phyloP scores from a whole-genome alignment of 495 filamentous ascomycete species.

The Penicillium subrubescens region DNA sequence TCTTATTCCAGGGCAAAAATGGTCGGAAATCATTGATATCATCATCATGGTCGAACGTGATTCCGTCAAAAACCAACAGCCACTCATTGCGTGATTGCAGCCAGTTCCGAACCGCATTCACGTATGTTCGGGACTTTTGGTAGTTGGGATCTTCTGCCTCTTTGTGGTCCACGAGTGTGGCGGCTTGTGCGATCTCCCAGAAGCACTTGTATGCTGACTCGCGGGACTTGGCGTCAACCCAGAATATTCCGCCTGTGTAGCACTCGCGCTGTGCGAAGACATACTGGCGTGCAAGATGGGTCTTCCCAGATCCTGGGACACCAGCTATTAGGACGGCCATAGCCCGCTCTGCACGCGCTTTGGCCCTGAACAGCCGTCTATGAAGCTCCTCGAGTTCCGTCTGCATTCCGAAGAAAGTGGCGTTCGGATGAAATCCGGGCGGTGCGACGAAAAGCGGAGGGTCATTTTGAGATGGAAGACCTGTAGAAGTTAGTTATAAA shows the following conservation, averaged over 20 bases:
- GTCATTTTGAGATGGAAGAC: conserved; percentile 18
- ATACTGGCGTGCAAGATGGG: conserved; percentile 80
- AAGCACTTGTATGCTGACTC: conserved; percentile 67
- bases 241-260: conserved; percentile 78
- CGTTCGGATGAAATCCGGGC: conserved; percentile 75
- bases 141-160: conserved; percentile 41
- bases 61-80: conserved; percentile 76
- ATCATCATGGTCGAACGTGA: conserved; percentile 63
- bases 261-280: conserved; percentile 66
- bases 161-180: conserved; percentile 48
- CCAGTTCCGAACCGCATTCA: conserved; percentile 67
- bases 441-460: conserved; percentile 64
- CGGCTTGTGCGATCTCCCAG: conserved; percentile 74
- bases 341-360: conserved; percentile 61
- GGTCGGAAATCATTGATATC: conserved; percentile 59
- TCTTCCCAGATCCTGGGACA: conserved; percentile 78
- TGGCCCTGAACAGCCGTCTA: conserved; percentile 64
- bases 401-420: conserved; percentile 72
- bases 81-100: conserved; percentile 69
- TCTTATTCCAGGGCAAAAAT: conserved; percentile 69
- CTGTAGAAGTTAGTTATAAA: not conserved
- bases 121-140: conserved; percentile 54
- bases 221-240: conserved; percentile 70
- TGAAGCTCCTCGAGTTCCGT: conserved; percentile 71
- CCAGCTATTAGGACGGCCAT: conserved; percentile 71